A percentile compares a stretch with the other conserved stretches of the same genome.
phyloP scores from a whole-genome alignment of 2,329 filamentous ascomycete genomes.

The Talaromyces funiculosus region DNA sequence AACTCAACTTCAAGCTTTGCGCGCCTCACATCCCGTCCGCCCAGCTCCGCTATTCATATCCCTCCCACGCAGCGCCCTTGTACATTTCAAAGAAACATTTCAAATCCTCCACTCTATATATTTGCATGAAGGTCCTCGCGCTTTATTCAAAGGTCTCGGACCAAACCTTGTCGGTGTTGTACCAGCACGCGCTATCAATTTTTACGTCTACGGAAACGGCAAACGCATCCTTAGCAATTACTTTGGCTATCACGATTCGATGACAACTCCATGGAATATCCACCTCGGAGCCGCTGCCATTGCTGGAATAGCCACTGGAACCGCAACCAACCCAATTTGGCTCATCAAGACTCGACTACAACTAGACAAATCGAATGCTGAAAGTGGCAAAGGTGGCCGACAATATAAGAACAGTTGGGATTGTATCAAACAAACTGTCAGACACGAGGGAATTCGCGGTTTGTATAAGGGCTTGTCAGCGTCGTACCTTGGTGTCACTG shows the following conservation, averaged over 20 bases:
- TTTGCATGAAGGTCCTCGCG: conserved; percentile 72
- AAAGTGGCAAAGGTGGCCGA: conserved; percentile 50
- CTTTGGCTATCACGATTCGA: conserved; percentile 38
- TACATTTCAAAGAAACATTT: conserved; percentile 79
- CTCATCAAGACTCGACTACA: conserved; percentile 90
- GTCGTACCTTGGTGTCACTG: conserved; percentile 83
- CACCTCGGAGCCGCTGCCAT: conserved; percentile 70
- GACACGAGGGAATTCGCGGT: conserved; percentile 72
- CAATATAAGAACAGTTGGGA: conserved; percentile 84
- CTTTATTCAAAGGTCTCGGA: conserved; percentile 87
- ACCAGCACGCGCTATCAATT: conserved; percentile 85
- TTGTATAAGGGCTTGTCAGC: conserved; percentile 88
- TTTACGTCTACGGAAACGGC: conserved; percentile 87
- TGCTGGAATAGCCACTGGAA: conserved; percentile 80
- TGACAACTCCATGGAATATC: conserved; percentile 62
- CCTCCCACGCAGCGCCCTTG: conserved; percentile 58
- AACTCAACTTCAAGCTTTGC: conserved; percentile 62
- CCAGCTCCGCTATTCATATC: conserved; percentile 52
- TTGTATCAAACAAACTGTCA: conserved; percentile 75
- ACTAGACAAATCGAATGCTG: conserved; percentile 77
- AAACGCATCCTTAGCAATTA: conserved; percentile 74
- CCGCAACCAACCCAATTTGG: conserved; percentile 94
- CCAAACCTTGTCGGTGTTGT: conserved; percentile 87
- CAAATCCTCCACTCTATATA: conserved; percentile 80
- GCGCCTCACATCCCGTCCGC: conserved; percentile 53